Evolutionary conservation across 352 stramenopile genomes (phyloP).

Genomic region (Phytopythium kandeliae): DNA sequence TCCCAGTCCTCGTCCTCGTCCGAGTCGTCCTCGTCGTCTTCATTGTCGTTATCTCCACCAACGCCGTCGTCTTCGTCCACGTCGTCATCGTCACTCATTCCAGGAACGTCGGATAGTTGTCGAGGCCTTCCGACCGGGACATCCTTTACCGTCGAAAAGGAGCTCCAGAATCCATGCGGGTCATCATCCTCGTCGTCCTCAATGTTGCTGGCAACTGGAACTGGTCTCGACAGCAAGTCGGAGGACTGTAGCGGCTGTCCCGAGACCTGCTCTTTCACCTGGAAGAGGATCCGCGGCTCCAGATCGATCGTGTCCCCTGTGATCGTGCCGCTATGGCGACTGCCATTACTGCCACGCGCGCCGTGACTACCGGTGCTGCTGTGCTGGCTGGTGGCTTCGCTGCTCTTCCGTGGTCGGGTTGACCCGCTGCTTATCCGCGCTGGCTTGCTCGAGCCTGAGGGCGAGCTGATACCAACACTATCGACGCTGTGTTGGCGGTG

Average conservation of each 20-base stretch:
- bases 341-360: constrained; percentile 12
- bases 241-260: not conserved
- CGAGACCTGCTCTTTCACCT: constrained; percentile 7
- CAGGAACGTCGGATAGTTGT: not conserved
- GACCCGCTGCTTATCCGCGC: constrained; percentile 26
- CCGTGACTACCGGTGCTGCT: constrained; percentile 11
- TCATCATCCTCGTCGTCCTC: constrained; percentile 15
- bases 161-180: constrained; percentile 10
- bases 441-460: constrained; percentile 17
- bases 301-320: constrained; percentile 17
- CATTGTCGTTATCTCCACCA: constrained; percentile 5
- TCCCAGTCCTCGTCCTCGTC: constrained; percentile 78
- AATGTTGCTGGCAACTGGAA: constrained; percentile 10
- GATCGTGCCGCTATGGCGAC: constrained; percentile 14
- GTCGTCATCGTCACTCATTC: constrained; percentile 1
- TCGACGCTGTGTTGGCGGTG: constrained; percentile 34
- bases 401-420: constrained; percentile 10
- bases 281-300: constrained; percentile 8
- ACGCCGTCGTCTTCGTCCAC: constrained; percentile 4
- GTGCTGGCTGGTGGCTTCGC: constrained; percentile 4
- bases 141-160: constrained; percentile 10
- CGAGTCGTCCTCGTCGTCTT: constrained; percentile 22
- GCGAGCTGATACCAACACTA: constrained; percentile 20
- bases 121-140: constrained; percentile 5
- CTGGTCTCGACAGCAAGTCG: not conserved